phyloP scores from a whole-genome alignment of 2,329 filamentous ascomycete species.

The Penicillium polonicum region DNA sequence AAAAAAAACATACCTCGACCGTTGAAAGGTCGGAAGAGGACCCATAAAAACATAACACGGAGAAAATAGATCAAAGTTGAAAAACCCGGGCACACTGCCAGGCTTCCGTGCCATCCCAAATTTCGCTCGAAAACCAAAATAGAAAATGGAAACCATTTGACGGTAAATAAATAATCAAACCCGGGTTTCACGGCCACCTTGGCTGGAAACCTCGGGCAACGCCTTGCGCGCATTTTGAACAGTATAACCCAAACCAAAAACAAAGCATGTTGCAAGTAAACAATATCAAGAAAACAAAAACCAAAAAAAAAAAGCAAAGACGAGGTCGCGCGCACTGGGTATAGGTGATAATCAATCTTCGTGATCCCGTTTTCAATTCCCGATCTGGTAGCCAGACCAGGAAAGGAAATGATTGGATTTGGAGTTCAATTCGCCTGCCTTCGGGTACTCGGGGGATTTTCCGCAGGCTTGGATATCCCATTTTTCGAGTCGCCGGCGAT shows the following conservation, averaged over 20 bases:
- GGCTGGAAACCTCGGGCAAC: not conserved
- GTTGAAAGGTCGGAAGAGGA: not conserved
- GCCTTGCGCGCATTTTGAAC: not conserved
- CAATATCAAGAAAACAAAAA: not conserved
- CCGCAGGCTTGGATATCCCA: not conserved
- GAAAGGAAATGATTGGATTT: slow-evolving; percentile 8
- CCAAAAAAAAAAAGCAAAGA: not conserved
- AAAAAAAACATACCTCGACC: not conserved
- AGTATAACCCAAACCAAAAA: not conserved
- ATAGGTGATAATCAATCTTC: slow-evolving; percentile 15
- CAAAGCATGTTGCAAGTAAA: not conserved
- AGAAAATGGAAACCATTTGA: not conserved
- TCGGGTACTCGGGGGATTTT: not conserved
- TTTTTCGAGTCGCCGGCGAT: slow-evolving; percentile 13
- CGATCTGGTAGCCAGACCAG: not conserved
- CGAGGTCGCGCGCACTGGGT: slow-evolving; percentile 8
- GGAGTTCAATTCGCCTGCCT: not conserved
- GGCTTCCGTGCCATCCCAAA: not conserved
- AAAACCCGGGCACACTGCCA: not conserved
- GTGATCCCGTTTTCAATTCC: slow-evolving; percentile 8
- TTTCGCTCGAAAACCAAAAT: slow-evolving; percentile 3
- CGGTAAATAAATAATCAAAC: not conserved
- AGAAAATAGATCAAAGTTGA: not conserved
- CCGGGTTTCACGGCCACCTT: not conserved
- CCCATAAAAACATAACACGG: not conserved